Conservation (phyloP, 2,329 filamentous ascomycete species). For the Verticillium albo-atrum region DNA sequence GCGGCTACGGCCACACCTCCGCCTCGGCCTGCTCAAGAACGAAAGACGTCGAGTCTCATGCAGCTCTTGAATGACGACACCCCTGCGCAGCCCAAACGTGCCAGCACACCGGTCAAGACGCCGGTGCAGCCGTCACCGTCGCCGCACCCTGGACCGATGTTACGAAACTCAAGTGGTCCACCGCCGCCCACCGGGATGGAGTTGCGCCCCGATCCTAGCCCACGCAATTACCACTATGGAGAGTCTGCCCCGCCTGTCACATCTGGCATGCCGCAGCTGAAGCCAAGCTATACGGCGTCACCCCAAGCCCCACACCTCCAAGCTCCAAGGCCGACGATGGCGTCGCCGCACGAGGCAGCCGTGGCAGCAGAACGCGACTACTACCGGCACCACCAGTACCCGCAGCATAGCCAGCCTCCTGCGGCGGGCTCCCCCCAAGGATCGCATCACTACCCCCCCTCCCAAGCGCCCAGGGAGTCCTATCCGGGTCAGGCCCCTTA, state of each 20-base stretch:
- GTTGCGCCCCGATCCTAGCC: conserved; percentile 45
- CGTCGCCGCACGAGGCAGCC: conserved; percentile 32
- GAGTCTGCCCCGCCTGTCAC: conserved; percentile 30
- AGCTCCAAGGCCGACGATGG: conserved; percentile 38
- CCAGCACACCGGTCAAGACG: conserved; percentile 39
- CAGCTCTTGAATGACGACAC: conserved; percentile 59
- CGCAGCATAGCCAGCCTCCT: conserved; percentile 19
- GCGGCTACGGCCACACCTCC: conserved; percentile 28
- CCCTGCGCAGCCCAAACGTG: conserved; percentile 41
- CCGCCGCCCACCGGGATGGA: conserved; percentile 30
- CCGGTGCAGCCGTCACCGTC: conserved; percentile 40
- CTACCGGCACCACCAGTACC: conserved; percentile 36
- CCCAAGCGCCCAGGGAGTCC: conserved; percentile 28
- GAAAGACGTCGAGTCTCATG: conserved; percentile 62
- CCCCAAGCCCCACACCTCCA: conserved; percentile 44
- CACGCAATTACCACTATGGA: conserved; percentile 42
- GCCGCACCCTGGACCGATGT: conserved; percentile 40
- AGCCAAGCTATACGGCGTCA: conserved; percentile 47
- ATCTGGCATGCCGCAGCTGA: conserved; percentile 50
- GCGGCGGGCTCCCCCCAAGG: conserved; percentile 37
- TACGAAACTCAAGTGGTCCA: conserved; percentile 29
- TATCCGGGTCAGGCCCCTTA: conserved; percentile 43
- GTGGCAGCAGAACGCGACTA: conserved; percentile 41
- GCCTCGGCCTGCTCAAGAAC: conserved; percentile 37
- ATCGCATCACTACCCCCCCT: conserved; percentile 39